A percentile compares a stretch with the other conserved stretches of the same genome.
Conservation (phyloP, 2,329 filamentous ascomycete genomes). For the Apiospora phragmitis region DNA sequence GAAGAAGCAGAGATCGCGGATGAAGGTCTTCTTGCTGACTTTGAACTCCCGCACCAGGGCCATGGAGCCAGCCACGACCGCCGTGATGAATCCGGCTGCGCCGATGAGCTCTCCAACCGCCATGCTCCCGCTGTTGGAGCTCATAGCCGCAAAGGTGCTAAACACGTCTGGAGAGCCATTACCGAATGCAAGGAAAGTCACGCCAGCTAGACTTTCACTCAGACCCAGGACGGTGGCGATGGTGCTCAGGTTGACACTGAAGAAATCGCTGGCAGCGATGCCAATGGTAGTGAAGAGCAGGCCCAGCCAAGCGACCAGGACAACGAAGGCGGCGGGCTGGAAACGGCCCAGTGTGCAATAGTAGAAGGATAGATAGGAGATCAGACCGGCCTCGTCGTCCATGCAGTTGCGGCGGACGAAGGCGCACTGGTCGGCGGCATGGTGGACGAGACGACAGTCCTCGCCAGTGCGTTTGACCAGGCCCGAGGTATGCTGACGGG, state of each 20-base stretch:
- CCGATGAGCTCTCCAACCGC: constrained; percentile 94
- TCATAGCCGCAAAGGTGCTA: constrained; percentile 97
- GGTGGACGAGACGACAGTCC: constrained; percentile 79
- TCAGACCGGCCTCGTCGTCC: constrained; percentile 85
- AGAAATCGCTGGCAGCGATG: constrained; percentile 97
- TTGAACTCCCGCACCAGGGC: constrained; percentile 93
- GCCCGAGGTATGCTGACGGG: constrained; percentile 19
- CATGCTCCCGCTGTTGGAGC: constrained; percentile 93
- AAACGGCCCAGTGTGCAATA: constrained; percentile 74
- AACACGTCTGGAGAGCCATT: constrained; percentile 99
- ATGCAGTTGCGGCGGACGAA: constrained; percentile 81
- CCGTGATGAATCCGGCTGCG: constrained; percentile 92
- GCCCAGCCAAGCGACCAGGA: constrained; percentile 81
- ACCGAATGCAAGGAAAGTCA: constrained; percentile 94
- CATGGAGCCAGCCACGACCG: constrained; percentile 96
- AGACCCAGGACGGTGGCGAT: constrained; percentile 86
- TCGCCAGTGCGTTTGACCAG: constrained; percentile 27
- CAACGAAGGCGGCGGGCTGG: constrained; percentile 74
- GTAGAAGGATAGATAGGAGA: constrained; percentile 87
- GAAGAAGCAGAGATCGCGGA: constrained; percentile 91
- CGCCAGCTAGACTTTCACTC: constrained; percentile 93
- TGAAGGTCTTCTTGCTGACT: constrained; percentile 85
- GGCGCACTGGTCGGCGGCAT: constrained; percentile 77
- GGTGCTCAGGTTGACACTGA: constrained; percentile 94
- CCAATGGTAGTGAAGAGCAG: constrained; percentile 95